Base-by-base conservation (phyloP, 805 yeast species). In the Zygosaccharomyces pseudorouxii region DNA sequence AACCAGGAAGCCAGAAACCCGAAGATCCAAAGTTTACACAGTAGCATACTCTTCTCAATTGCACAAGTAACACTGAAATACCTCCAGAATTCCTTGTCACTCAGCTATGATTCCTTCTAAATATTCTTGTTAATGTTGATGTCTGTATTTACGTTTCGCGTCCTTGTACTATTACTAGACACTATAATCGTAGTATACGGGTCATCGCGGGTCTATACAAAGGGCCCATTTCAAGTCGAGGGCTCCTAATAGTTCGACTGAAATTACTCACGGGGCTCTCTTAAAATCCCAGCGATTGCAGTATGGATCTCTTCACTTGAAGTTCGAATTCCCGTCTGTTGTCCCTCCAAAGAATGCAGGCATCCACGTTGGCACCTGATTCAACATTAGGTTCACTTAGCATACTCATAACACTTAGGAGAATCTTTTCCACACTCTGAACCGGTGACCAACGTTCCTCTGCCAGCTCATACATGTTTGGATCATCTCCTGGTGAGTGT, bases 391-490 rank as follows among this genome's bases (percentile, higher is more conserved):
- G 98, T 68, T 93, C 96, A 22, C 97, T 96, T 52, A 93, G 75
- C 97, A 93, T 90, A 60, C 96, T 86, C 77, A 90, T 81, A 19
- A 93, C 98, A 67, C 95, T 85, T 50, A 93, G 70, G 52, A 93
- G 72, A 52, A 93, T 93, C 76, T 93, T 93, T 70, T 93, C 99
- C n/a, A 93, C 90, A 63, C 95, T 86, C 67, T 93, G 99, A 27
- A 93, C 90, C 0, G 99, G 99, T 5, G 95, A 86, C 99, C 99
- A 93, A 55, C 99, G 74, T 70, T 93, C 99, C 58, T 90, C 95
- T 0, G 98, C 96, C 27, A 87, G 70, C 67, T 93, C 99, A 69
- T 93, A 93, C 76, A 85, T 89, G 65, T 89, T 80, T 18, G 99
- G 98, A 67, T 93, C 99, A 58, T 90, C 96, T 9, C 99, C 99